phyloP scores from a whole-genome alignment of 768 basidiomycete species.

The Clavulina sp. region DNA sequence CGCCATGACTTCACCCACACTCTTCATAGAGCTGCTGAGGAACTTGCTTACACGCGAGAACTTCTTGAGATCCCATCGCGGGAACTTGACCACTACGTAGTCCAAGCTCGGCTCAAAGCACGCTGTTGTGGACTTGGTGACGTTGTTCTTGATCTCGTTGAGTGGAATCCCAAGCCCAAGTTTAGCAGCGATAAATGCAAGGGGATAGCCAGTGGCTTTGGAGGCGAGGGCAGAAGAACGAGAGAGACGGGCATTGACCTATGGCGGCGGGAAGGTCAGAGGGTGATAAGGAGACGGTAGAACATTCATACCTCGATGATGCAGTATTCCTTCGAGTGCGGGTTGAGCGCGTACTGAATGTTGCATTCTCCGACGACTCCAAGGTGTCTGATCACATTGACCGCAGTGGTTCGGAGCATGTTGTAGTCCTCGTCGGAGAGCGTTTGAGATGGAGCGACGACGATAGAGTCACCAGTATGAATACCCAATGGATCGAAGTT shows the following conservation, averaged over 20 bases:
- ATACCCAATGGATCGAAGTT: slow-evolving; percentile 98
- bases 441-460: slow-evolving; percentile 94
- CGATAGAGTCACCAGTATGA: slow-evolving; percentile 97
- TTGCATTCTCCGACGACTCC: slow-evolving; percentile 98
- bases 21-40: slow-evolving; percentile 95
- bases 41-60: slow-evolving; percentile 84
- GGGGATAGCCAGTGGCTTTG: slow-evolving; percentile 94
- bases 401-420: slow-evolving; percentile 94
- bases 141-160: slow-evolving; percentile 94
- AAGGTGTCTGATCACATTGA: slow-evolving; percentile 97
- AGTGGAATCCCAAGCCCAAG: slow-evolving; percentile 92
- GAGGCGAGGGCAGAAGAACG: slow-evolving; percentile 95
- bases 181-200: slow-evolving; percentile 97
- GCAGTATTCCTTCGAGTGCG: slow-evolving; percentile 87
- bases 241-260: slow-evolving; percentile 93
- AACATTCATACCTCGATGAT: slow-evolving; percentile 65
- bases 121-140: slow-evolving; percentile 89
- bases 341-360: slow-evolving; percentile 96
- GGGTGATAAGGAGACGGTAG: neutral
- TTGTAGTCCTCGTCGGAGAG: slow-evolving; percentile 99
- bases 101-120: slow-evolving; percentile 98
- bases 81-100: slow-evolving; percentile 96
- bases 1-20: slow-evolving; percentile 98
- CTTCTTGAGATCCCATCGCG: slow-evolving; percentile 98
- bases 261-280: neutral